Conservation (phyloP, 1,284 basidiomycete genomes). For the Lignosus rhinocerotis region DNA sequence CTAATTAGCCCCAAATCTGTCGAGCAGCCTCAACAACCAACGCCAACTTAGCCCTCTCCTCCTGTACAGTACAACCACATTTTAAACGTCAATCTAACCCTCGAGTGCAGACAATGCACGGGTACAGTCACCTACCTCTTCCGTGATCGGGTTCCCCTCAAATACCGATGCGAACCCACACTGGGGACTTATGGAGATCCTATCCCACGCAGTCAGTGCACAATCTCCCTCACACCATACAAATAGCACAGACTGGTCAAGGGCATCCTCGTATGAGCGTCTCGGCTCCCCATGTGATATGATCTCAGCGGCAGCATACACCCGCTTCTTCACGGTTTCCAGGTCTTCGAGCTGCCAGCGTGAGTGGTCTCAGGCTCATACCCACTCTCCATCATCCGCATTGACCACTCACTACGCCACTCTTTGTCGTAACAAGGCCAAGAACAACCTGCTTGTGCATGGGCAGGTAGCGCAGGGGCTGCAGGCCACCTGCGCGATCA, state of each 20-base stretch:
- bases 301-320: slow-evolving; percentile 63
- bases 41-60: slow-evolving; percentile 45
- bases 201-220: slow-evolving; percentile 27
- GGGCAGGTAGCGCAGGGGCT: slow-evolving; percentile 66
- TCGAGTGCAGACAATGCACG: neutral
- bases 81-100: neutral
- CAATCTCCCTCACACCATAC: slow-evolving; percentile 1
- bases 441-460: slow-evolving; percentile 67
- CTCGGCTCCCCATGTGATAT: slow-evolving; percentile 52
- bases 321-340: slow-evolving; percentile 53
- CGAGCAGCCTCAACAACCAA: slow-evolving; percentile 53
- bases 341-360: slow-evolving; percentile 57
- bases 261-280: slow-evolving; percentile 51
- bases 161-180: slow-evolving; percentile 75
- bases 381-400: no score
- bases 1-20: slow-evolving; percentile 49
- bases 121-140: slow-evolving; percentile 45
- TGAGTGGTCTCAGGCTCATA: slow-evolving; percentile 1
- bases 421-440: slow-evolving; percentile 77
- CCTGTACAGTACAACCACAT: slow-evolving; percentile 18
- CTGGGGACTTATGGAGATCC: slow-evolving; percentile 69
- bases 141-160: slow-evolving; percentile 63
- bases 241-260: slow-evolving; percentile 51
- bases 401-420: slow-evolving; percentile 43
- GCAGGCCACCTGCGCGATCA: slow-evolving; percentile 66